phyloP scores from a whole-genome alignment of 192 early-diverging fungal genomes.

The Coemansia sp. region DNA sequence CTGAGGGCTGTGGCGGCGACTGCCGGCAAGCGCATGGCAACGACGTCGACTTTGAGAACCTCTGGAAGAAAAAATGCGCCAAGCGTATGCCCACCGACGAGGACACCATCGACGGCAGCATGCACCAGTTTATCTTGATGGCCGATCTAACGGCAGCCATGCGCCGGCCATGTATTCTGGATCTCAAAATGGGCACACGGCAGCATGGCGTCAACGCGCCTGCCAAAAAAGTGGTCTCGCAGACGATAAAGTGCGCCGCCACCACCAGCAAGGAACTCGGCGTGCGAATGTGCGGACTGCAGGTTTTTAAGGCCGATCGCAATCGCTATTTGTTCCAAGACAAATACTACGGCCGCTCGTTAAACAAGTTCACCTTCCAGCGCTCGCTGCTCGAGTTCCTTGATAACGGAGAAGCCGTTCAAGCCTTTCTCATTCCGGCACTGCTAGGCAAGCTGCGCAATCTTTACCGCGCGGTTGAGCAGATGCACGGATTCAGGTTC shows the following conservation, averaged over 20 bases:
- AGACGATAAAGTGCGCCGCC: conserved; percentile 89
- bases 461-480: conserved; percentile 74
- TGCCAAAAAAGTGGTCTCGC: conserved; percentile 77
- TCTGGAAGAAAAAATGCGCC: conserved; percentile 51
- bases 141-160: conserved; percentile 92
- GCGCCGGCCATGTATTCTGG: conserved; percentile 90
- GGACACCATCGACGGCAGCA: conserved; percentile 47
- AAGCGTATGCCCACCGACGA: conserved; percentile 50
- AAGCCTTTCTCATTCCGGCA: conserved; percentile 77
- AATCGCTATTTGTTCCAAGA: conserved; percentile 82
- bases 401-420: conserved; percentile 77
- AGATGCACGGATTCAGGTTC: conserved; percentile 83
- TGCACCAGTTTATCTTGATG: conserved; percentile 86
- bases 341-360: conserved; percentile 93
- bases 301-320: conserved; percentile 82
- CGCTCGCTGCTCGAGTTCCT: conserved; percentile 78
- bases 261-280: conserved; percentile 92
- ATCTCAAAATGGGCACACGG: conserved; percentile 98
- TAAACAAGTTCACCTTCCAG: conserved; percentile 78
- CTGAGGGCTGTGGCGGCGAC: background rate
- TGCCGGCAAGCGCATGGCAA: conserved; percentile 7
- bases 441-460: conserved; percentile 73
- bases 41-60: conserved; percentile 32
- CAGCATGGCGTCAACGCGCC: conserved; percentile 92
- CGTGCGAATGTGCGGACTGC: conserved; percentile 97